Evolutionary conservation across 1,284 basidiomycete genomes (phyloP).

Genomic region (Tilletia indica): DNA sequence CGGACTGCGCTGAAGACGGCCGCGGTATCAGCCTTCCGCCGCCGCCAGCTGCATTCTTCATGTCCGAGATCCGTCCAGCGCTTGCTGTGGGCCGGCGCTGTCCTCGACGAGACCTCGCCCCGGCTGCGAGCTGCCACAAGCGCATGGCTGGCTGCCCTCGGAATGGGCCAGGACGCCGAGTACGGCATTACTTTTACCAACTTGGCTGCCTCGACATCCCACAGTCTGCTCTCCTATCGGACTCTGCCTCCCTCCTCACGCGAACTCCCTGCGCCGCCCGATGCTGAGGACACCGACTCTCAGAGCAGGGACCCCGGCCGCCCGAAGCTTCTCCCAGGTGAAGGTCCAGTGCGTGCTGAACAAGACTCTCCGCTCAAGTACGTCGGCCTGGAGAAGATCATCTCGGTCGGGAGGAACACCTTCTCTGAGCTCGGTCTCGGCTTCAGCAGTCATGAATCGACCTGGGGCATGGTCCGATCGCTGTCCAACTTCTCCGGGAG

Average conservation of each 20-base stretch:
- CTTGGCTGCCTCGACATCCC: constrained; percentile 18
- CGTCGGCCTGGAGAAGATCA: constrained; percentile 19
- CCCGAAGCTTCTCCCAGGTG: neutral
- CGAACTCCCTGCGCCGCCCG: neutral
- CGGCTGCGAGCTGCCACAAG: neutral
- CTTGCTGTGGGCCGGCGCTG: constrained; percentile 19
- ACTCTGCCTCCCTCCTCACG: constrained; percentile 8
- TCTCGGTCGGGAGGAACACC: constrained; percentile 19
- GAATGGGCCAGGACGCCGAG: constrained; percentile 19
- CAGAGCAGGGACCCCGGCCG: neutral
- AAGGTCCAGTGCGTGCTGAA: neutral
- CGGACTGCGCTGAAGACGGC: too few relatives aligned
- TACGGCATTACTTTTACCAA: constrained; percentile 16
- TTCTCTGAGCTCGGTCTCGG: constrained; percentile 20
- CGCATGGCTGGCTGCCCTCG: constrained; percentile 18
- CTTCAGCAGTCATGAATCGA: constrained; percentile 16
- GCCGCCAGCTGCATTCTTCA: too few relatives aligned
- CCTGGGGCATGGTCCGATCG: constrained; percentile 21
- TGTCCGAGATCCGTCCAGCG: constrained; percentile 1
- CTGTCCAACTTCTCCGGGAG: constrained; percentile 2
- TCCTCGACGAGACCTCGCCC: constrained; percentile 16
- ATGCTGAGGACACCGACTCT: neutral
- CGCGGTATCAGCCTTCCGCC: too few relatives aligned
- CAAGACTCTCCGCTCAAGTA: neutral
- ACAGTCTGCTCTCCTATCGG: constrained; percentile 18